phyloP scores from a whole-genome alignment of 2,329 filamentous ascomycete genomes.

The Penicillium sp. region DNA sequence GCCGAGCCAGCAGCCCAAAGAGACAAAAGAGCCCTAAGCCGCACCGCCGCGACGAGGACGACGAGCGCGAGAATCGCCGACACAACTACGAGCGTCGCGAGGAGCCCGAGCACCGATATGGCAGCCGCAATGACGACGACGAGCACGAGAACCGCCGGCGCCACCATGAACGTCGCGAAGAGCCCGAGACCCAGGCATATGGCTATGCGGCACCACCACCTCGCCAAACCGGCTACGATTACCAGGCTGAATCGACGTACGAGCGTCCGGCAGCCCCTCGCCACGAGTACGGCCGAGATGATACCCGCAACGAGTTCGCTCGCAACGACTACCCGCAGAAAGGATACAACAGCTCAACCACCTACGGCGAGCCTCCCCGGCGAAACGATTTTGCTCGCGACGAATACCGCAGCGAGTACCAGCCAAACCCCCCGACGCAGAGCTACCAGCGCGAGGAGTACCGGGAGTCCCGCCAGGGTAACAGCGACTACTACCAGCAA shows the following conservation, averaged over 20 bases:
- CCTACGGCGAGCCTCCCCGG: slow-evolving; percentile 17
- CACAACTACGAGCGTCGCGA: slow-evolving; percentile 12
- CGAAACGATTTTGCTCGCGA: slow-evolving; percentile 6
- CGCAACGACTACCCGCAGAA: slow-evolving; percentile 6
- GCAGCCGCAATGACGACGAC: slow-evolving; percentile 3
- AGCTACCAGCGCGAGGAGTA: slow-evolving; percentile 22
- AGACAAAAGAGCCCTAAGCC: slow-evolving; percentile 4
- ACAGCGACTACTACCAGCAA: slow-evolving; percentile 19
- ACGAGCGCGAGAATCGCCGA: slow-evolving; percentile 7
- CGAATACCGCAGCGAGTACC: slow-evolving; percentile 8
- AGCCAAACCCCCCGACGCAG: slow-evolving; percentile 12
- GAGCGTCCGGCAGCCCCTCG: slow-evolving; percentile 8
- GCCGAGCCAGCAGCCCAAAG: slow-evolving; percentile 8
- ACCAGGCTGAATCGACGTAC: slow-evolving; percentile 21
- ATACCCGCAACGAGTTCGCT: neutral
- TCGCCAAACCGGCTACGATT: slow-evolving; percentile 14
- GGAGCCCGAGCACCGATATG: slow-evolving; percentile 7
- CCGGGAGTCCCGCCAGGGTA: slow-evolving; percentile 12
- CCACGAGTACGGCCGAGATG: slow-evolving; percentile 3
- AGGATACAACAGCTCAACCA: neutral
- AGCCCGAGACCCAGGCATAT: slow-evolving; percentile 17
- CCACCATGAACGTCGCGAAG: slow-evolving; percentile 13
- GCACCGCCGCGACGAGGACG: slow-evolving; percentile 4
- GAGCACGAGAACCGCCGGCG: slow-evolving; percentile 7
- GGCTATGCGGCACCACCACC: slow-evolving; percentile 3